phyloP scores from a whole-genome alignment of 1,139 yeast species.

The Zhuliangozyma blackwelliae region DNA sequence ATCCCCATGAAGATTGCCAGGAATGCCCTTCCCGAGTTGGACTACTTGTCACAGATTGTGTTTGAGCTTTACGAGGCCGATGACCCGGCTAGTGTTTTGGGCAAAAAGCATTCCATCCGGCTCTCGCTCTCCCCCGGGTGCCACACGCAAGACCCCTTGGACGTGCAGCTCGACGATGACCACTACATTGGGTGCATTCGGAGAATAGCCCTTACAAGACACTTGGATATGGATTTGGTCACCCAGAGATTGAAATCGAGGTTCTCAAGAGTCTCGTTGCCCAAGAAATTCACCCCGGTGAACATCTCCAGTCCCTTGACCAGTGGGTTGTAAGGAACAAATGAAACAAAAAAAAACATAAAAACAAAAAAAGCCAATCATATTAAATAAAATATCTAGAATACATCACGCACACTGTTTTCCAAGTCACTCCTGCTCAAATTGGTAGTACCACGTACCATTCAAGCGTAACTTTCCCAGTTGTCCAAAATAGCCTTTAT shows the following conservation, averaged over 20 bases:
- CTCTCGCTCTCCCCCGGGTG: constrained; percentile 94
- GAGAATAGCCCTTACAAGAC: constrained; percentile 82
- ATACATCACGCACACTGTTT: too few relatives aligned
- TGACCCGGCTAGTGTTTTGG: constrained; percentile 52
- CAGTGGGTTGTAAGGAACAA: constrained; percentile 13
- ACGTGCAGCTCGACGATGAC: constrained; percentile 91
- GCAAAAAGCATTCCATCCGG: constrained; percentile 82
- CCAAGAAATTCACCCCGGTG: constrained; percentile 89
- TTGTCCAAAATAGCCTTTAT: constrained; percentile 85
- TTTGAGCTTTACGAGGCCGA: constrained; percentile 88
- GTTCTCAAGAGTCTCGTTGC: constrained; percentile 82
- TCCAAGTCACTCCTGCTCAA: not conserved
- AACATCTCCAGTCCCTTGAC: constrained; percentile 68
- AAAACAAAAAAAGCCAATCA: not conserved
- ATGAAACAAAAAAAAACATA: not conserved
- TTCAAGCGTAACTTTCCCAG: constrained; percentile 79
- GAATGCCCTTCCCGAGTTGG: constrained; percentile 93
- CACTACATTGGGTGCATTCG: constrained; percentile 97
- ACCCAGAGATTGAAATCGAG: constrained; percentile 77
- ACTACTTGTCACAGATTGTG: constrained; percentile 89
- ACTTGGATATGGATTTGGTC: constrained; percentile 87
- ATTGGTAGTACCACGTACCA: constrained; percentile 12
- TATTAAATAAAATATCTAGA: too few relatives aligned
- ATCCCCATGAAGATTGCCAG: constrained; percentile 92
- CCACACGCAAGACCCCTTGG: constrained; percentile 95